phyloP scores from a whole-genome alignment of 2,329 filamentous ascomycete genomes.

The Torrubiella hemipterigena region DNA sequence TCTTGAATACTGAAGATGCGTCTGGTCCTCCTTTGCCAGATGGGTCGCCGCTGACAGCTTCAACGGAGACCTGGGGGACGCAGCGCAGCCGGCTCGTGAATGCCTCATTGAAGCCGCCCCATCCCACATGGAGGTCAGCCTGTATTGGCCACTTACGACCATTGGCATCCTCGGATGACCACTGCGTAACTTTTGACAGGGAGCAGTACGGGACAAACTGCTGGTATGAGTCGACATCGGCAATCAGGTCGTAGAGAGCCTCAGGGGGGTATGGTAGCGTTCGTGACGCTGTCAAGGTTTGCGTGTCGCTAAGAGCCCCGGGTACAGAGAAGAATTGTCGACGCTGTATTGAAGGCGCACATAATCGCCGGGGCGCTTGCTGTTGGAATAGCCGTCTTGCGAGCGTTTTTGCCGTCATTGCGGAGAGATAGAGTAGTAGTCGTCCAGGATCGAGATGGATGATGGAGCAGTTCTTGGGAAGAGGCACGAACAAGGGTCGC shows the following conservation, averaged over 20 bases:
- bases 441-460: too few species aligned
- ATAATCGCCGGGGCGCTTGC: too few species aligned
- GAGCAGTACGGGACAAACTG: conserved; percentile 88
- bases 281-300: conserved; percentile 61
- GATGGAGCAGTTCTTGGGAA: too few species aligned
- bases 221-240: conserved; percentile 76
- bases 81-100: conserved; percentile 77
- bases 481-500: too few species aligned
- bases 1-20: conserved; percentile 47
- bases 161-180: conserved; percentile 43
- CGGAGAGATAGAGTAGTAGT: too few species aligned
- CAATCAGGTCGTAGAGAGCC: conserved; percentile 72
- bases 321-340: conserved; percentile 27
- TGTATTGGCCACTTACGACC: conserved; percentile 53
- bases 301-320: conserved; percentile 27
- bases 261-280: conserved; percentile 62
- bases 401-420: too few species aligned
- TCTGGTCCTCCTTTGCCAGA: conserved; percentile 30
- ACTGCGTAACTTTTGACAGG: conserved; percentile 62
- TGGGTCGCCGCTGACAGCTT: conserved; percentile 58
- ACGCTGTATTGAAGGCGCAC: conserved; percentile 15
- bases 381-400: too few species aligned
- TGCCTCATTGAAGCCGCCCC: conserved; percentile 69
- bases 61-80: conserved; percentile 58
- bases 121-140: conserved; percentile 75